phyloP scores from a whole-genome alignment of 2,329 filamentous ascomycete species.

The Calonectria crousiana region DNA sequence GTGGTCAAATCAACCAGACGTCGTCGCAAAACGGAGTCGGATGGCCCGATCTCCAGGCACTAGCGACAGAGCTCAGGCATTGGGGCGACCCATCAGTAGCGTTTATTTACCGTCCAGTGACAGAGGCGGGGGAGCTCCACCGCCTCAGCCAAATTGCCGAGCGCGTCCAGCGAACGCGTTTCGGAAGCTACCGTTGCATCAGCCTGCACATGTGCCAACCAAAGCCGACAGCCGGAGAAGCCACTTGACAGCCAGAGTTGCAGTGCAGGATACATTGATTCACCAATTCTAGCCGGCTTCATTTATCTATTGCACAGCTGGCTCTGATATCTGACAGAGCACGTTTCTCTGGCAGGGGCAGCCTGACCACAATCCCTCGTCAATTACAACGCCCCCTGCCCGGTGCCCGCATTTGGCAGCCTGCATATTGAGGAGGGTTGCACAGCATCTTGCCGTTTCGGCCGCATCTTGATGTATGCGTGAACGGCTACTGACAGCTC shows the following conservation, averaged over 20 bases:
- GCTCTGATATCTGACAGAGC: background rate
- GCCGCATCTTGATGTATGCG: background rate
- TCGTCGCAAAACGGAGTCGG: conserved; percentile 9
- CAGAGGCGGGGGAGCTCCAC: conserved; percentile 10
- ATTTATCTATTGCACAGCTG: background rate
- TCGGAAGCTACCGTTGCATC: background rate
- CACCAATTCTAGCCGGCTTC: background rate
- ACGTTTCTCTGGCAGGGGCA: background rate
- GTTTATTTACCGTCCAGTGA: conserved; percentile 15
- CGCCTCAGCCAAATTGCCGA: conserved; percentile 18
- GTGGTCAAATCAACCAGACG: background rate
- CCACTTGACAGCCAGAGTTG: conserved; percentile 4
- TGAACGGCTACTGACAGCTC: background rate
- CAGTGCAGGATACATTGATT: conserved; percentile 7
- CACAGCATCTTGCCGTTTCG: background rate
- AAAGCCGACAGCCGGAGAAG: background rate
- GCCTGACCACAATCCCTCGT: background rate
- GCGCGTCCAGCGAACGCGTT: conserved; percentile 37
- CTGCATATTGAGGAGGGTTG: background rate
- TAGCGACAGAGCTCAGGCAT: background rate
- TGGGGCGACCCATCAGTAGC: background rate
- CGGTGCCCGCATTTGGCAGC: background rate
- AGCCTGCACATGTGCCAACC: conserved; percentile 4
- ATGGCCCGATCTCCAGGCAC: conserved; percentile 20
- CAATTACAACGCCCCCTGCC: background rate